Percentiles rank a stretch among this genome's conserved stretches.
phyloP scores from a whole-genome alignment of 306 rosid species.

The Begonia peltatifolia region DNA sequence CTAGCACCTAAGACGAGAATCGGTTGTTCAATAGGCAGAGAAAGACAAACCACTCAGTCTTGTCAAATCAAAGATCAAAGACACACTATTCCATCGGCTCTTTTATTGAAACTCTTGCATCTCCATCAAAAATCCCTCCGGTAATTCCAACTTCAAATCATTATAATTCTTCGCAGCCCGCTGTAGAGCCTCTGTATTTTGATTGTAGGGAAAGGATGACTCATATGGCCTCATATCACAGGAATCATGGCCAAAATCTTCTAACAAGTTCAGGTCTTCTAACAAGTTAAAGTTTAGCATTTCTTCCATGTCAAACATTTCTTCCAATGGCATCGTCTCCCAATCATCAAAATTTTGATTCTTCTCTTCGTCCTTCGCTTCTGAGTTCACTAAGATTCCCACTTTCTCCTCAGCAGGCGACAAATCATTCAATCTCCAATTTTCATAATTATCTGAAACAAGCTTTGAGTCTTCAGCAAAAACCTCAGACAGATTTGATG shows the following conservation, averaged over 20 bases:
- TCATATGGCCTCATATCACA: neutral
- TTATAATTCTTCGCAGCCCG: neutral
- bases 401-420: too few species aligned
- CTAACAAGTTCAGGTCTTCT: constrained; percentile 13
- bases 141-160: neutral
- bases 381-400: constrained; percentile 14
- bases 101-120: too few species aligned
- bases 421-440: too few species aligned
- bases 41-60: neutral
- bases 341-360: neutral
- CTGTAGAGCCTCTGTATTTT: too few species aligned
- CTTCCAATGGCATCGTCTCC: constrained; percentile 22
- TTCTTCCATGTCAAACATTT: constrained; percentile 36
- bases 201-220: too few species aligned
- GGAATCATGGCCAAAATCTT: constrained; percentile 6
- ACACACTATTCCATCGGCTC: too few species aligned
- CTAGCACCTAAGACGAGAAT: too few species aligned
- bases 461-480: neutral
- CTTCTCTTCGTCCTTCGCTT: constrained; percentile 20
- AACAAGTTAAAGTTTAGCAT: constrained; percentile 13
- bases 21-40: too few species aligned
- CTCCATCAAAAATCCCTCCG: neutral
- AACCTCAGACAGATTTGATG: constrained; percentile 29
- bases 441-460: too few species aligned
- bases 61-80: neutral